Base-by-base conservation (phyloP, 768 basidiomycete genomes). In the Podaxis carcinomalis region DNA sequence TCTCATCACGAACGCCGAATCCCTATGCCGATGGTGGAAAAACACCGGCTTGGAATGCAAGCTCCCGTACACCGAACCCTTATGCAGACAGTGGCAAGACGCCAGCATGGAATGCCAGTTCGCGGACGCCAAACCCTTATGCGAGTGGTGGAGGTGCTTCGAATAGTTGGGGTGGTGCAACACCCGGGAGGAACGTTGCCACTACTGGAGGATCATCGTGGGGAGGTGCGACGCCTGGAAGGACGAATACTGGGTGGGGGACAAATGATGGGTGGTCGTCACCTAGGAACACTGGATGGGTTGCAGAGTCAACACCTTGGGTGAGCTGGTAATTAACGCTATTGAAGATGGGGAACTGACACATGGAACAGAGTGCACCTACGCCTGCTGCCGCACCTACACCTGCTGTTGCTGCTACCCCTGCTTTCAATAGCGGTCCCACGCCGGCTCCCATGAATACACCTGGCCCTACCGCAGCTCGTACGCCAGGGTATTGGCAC, bases 51-150 rank as follows among this genome's bases (percentile, higher is more conserved):
- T 87, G 83, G 88, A 83, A 80, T 55, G 81, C 83, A 27, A 81
- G 80, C 1, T 83, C 85, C 19, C 75, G 84, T 59, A 90, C 90
- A 10, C 89, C 90, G 1, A 92, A 91, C 67, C 86, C 89, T 5
- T 84, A 83, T 61, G 83, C 76, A 9, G 82, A 82, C 47, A 80
- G 87, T 16, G 80, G 86, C 36, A 78, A 80, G 59, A 92, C 90
- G 5, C 90, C 90, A 0, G 88, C 87, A 14, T 88, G 87, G 81
- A 82, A 78, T 62, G 80, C 80, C 6, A 75, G 77, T 44, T 82
- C 84, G 28, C 75, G 83, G 57, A 91, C 90, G 2, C 89, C 90
- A 3, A 92, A 90, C 70, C 88, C 89, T 0, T 88, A 90, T 28
- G 83, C 84, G 0, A 82, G 80, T 57, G 77, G 81, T 62, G 67